Base-by-base conservation (phyloP, 108 stramenopile genomes). In the Craspedostauros australis region DNA sequence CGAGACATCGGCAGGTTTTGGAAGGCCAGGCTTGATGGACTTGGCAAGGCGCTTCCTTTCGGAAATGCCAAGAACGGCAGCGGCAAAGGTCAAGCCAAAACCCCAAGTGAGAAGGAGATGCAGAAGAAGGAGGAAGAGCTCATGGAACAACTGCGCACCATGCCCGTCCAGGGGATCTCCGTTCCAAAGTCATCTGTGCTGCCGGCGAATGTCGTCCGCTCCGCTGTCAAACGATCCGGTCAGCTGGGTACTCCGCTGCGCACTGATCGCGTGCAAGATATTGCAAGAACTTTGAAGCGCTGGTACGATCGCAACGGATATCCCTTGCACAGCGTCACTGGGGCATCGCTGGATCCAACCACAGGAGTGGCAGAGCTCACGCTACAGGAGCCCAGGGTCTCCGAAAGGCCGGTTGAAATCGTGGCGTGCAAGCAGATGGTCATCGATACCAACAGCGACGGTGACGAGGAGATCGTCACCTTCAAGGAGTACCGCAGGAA, bases 301-400 rank as follows among this genome's bases (percentile, higher is more conserved):
- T 85, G 79, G 79, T 91, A 91, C 46, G 19, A 33, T n/a, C 69
- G 74, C 3, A 52, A 76, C 16, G 89, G 89, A 1, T 91, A 85
- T 66, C 73, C 87, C 31, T 49, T 86, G 61, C 76, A 86, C 52
- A 57, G 66, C 46, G 80, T 91, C 18, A 87, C 80, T 22, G 73
- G 66, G 4, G 73, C 89, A 21, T 79, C 67, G 4, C 66, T 91
- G 19, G 59, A 77, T 43, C 54, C 84, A 1, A 73, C 67, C 14
- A 65, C 75, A 6, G 62, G 63, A 11, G 75, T 60, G 27, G 67
- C 64, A 11, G 66, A 55, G 37, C 61, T 72, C 38, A 52, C 33
- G 25, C 72, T 70, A 36, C 68, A 76, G 48, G 73, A 75, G 49
- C 72, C 82, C 9, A 19, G 30, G 9, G 33, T 62, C 2, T 59